Conservation (phyloP, 768 basidiomycete genomes). For the Tricholoma hemisulphureum region DNA sequence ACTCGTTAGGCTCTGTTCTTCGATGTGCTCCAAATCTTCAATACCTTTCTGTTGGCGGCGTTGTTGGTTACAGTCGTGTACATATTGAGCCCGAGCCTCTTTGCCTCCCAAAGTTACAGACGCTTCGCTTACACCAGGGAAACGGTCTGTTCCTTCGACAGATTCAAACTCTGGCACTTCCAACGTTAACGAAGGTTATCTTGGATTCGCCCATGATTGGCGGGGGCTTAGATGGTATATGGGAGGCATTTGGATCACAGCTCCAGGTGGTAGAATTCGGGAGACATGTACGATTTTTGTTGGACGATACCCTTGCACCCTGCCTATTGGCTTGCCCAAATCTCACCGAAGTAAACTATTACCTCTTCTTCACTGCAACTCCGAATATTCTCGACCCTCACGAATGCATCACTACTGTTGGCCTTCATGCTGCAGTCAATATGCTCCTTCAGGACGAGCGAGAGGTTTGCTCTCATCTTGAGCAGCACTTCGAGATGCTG, state of each 20-base stretch:
- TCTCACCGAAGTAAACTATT: constrained; percentile 55
- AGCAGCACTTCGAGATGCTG: constrained; percentile 48
- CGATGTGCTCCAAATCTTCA: constrained; percentile 51
- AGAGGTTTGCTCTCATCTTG: constrained; percentile 40
- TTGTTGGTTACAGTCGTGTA: constrained; percentile 29
- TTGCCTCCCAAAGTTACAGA: constrained; percentile 46
- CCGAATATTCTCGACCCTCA: constrained; percentile 21
- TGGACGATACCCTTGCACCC: constrained; percentile 44
- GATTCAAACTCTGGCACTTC: constrained; percentile 51
- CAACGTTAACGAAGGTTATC: constrained; percentile 50
- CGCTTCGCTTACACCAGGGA: constrained; percentile 49
- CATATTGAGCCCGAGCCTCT: constrained; percentile 26
- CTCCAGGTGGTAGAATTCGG: constrained; percentile 59
- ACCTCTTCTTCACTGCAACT: constrained; percentile 47
- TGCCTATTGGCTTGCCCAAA: constrained; percentile 47
- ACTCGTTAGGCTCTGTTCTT: constrained; percentile 55
- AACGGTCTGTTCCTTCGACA: constrained; percentile 52
- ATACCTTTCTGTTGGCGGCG: constrained; percentile 58
- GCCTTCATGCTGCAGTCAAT: constrained; percentile 52
- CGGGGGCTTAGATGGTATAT: constrained; percentile 42
- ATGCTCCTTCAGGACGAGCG: constrained; percentile 36
- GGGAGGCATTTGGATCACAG: constrained; percentile 49
- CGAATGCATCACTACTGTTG: constrained; percentile 42
- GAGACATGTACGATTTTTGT: constrained; percentile 51
- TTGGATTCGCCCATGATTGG: constrained; percentile 45